Conservation (phyloP, 2,329 filamentous ascomycete genomes). For the Alternaria sp. region DNA sequence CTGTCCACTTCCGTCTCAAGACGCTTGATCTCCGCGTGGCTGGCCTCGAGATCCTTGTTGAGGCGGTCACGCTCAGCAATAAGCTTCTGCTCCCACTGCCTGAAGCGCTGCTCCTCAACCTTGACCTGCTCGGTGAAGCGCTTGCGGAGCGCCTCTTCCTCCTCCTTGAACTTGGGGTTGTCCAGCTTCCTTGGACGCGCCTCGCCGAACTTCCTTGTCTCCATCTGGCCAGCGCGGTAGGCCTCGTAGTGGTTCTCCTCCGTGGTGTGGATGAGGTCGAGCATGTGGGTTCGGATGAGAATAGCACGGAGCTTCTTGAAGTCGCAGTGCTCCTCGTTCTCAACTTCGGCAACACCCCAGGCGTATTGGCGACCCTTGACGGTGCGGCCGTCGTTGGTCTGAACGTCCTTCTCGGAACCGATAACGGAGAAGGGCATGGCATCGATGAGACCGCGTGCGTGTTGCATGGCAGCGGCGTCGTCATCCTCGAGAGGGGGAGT, state of each 20-base stretch:
- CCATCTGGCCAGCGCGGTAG: conserved; percentile 99
- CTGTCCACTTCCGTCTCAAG: conserved; percentile 90
- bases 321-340: conserved; percentile 99
- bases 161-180: conserved; percentile 99
- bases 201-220: conserved; percentile 99
- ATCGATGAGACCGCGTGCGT: conserved; percentile 91
- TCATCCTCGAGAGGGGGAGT: conserved; percentile 97
- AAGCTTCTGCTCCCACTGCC: conserved; percentile 99
- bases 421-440: conserved; percentile 99
- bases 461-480: conserved; percentile 92
- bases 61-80: conserved; percentile 97
- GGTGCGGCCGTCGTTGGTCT: conserved; percentile 92
- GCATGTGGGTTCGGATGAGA: conserved; percentile 98
- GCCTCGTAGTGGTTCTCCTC: conserved; percentile 99
- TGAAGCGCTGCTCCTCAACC: conserved; percentile 99
- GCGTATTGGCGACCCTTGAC: conserved; percentile 99
- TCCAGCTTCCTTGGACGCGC: conserved; percentile 96
- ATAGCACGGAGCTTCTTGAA: conserved; percentile 99
- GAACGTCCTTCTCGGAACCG: conserved; percentile 98
- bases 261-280: conserved; percentile 98
- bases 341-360: conserved; percentile 98
- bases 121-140: conserved; percentile 99
- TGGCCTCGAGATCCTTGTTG: conserved; percentile 99
- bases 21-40: conserved; percentile 88
- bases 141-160: conserved; percentile 97